Evolutionary conservation across 129 eudicot genomes (phyloP).

Genomic region (Arctium minus): DNA sequence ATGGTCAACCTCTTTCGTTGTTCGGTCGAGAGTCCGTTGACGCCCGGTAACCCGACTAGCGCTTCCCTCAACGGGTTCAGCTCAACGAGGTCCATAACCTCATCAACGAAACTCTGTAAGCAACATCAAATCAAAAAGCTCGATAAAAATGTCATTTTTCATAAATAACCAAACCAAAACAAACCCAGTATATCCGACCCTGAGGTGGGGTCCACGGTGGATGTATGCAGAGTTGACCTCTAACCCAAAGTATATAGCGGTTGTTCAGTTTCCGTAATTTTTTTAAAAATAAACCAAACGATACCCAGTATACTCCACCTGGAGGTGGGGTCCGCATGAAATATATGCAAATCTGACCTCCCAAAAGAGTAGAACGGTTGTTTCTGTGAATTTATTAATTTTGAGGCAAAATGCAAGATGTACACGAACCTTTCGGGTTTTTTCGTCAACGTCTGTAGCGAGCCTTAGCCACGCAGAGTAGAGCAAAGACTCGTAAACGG

Average conservation of each 20-base stretch:
- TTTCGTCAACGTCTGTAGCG: conserved; percentile 27
- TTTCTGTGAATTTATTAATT: background rate
- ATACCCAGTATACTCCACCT: background rate
- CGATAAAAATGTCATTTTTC: background rate
- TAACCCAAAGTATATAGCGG: too few relatives aligned
- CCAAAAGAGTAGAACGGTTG: background rate
- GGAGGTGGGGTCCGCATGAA: background rate
- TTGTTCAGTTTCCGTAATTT: background rate
- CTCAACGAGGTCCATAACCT: conserved; percentile 57
- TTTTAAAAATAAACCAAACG: background rate
- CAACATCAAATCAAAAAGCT: background rate
- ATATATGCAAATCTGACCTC: background rate
- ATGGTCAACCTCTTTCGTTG: conserved; percentile 61
- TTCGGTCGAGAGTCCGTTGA: conserved; percentile 56
- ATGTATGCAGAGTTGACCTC: too few relatives aligned
- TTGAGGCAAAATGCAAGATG: background rate
- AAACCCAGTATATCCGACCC: background rate
- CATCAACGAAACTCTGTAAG: conserved; percentile 47
- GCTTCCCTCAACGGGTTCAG: conserved; percentile 31
- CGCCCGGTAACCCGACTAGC: conserved; percentile 54
- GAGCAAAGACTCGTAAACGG: conserved; percentile 30
- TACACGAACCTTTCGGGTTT: conserved; percentile 33
- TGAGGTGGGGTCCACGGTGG: background rate
- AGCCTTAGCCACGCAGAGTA: background rate
- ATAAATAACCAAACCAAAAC: background rate